Conservation (phyloP, 2,329 filamentous ascomycete species). For the Zymoseptoria tritici region DNA sequence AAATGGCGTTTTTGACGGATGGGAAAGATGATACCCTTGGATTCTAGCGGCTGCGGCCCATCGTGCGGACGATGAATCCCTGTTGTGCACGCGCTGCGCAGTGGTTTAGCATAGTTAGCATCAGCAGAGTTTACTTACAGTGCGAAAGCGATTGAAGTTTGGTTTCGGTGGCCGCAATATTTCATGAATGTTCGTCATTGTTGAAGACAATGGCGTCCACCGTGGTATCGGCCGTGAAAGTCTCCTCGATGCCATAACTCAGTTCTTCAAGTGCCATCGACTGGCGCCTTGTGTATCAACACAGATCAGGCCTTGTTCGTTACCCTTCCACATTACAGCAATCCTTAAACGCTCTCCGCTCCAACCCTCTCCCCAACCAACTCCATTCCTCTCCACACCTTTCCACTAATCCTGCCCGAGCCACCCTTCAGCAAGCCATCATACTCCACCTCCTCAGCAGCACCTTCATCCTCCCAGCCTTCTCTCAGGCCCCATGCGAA, state of each 20-base stretch:
- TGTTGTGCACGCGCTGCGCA: not conserved
- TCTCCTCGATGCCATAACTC: not conserved
- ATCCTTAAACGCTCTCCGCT: not conserved
- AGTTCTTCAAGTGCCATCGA: too few relatives aligned
- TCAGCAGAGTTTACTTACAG: not conserved
- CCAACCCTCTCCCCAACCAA: not conserved
- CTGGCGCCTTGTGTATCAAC: too few relatives aligned
- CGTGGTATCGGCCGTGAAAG: not conserved
- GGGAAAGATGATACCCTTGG: not conserved
- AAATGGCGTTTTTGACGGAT: not conserved
- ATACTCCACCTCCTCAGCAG: constrained; percentile 33
- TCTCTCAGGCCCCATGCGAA: constrained; percentile 29
- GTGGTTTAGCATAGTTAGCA: not conserved
- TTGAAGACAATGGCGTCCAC: not conserved
- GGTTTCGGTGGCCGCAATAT: too few relatives aligned
- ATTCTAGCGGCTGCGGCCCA: not conserved
- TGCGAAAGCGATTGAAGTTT: too few relatives aligned
- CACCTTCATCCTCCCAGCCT: constrained; percentile 24
- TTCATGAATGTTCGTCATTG: not conserved
- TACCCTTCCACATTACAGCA: not conserved
- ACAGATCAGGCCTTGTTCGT: not conserved
- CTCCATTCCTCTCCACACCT: constrained; percentile 7
- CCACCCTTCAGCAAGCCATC: constrained; percentile 36
- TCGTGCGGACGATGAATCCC: not conserved
- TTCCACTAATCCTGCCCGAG: constrained; percentile 34